A percentile compares a stretch with the other conserved stretches of the same genome.
These are phyloP conservation scores for Phytophthora lateralis DNA, from an alignment of 352 stramenopile genomes.

Conservation along the genomic window DNA sequence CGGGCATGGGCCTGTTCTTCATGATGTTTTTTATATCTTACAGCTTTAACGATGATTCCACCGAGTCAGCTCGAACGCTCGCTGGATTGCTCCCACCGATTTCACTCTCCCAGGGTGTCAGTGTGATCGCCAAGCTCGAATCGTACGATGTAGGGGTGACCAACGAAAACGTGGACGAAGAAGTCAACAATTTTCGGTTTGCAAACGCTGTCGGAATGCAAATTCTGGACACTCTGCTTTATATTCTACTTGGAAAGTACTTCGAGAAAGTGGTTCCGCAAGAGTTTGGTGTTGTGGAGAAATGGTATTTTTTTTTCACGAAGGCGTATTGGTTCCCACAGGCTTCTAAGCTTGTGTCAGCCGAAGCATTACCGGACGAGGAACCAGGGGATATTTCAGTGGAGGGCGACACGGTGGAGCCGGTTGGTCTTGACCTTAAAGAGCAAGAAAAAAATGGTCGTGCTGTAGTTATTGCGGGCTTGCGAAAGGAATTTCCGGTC, in stretches of 20 bases:
- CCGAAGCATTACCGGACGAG: conserved; percentile 39
- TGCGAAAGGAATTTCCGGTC: conserved; percentile 82
- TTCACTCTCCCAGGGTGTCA: conserved; percentile 73
- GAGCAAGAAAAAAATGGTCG: conserved; percentile 57
- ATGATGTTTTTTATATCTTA: conserved; percentile 81
- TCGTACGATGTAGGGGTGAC: conserved; percentile 50
- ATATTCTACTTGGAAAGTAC: conserved; percentile 87
- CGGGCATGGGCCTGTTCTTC: conserved; percentile 80
- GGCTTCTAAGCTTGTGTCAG: conserved; percentile 20
- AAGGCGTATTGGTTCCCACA: conserved; percentile 67
- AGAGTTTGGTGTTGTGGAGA: conserved; percentile 89
- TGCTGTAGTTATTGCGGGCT: conserved; percentile 59
- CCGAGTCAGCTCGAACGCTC: conserved; percentile 34
- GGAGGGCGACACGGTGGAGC: conserved; percentile 25
- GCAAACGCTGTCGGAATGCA: conserved; percentile 79
- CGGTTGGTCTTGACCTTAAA: conserved; percentile 43
- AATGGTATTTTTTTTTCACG: conserved; percentile 91
- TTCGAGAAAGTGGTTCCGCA: conserved; percentile 92
- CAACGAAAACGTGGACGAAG: conserved; percentile 39
- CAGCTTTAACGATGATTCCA: conserved; percentile 67
- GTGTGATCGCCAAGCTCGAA: conserved; percentile 68
- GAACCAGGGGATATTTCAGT: background rate
- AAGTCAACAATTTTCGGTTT: conserved; percentile 61
- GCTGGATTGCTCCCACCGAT: conserved; percentile 70
- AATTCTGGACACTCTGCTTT: conserved; percentile 90